Evolutionary conservation across 2,329 filamentous ascomycete genomes (phyloP).

Genomic region (Ceratocystis harringtonii): DNA sequence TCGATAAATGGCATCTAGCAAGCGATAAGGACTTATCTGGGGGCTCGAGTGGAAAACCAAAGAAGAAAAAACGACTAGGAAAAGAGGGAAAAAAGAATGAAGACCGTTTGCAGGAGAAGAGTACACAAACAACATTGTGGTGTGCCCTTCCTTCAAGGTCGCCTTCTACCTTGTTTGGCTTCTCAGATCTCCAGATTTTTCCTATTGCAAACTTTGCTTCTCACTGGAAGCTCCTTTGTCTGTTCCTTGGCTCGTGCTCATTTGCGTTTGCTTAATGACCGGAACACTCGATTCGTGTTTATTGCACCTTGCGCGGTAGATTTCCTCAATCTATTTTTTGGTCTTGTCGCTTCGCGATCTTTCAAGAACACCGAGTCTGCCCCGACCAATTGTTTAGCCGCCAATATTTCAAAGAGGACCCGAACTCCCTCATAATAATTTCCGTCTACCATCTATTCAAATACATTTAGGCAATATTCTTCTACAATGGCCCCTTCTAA

Average conservation of each 20-base stretch:
- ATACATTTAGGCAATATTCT: background rate
- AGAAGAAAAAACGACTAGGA: conserved; percentile 1
- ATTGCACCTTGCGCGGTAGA: conserved; percentile 13
- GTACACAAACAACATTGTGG: conserved; percentile 21
- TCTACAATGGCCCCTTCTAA: conserved; percentile 33
- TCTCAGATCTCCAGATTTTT: background rate
- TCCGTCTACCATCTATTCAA: background rate
- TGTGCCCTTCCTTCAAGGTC: background rate
- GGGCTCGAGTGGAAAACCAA: conserved; percentile 1
- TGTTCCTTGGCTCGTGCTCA: background rate
- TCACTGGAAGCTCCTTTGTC: background rate
- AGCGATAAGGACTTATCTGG: background rate
- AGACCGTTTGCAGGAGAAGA: conserved; percentile 1
- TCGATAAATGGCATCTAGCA: conserved; percentile 12
- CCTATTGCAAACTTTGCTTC: background rate
- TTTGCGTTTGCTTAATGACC: background rate
- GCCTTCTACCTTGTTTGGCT: background rate
- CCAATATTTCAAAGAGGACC: background rate
- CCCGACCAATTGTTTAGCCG: background rate
- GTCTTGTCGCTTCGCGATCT: conserved; percentile 5
- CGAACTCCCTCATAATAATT: background rate
- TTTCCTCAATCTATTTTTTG: conserved; percentile 1
- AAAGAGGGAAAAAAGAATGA: conserved; percentile 13
- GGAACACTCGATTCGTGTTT: conserved; percentile 17
- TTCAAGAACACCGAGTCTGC: conserved; percentile 11